phyloP scores from a whole-genome alignment of 257 asterid species.

The Nicotiana sylvestris region DNA sequence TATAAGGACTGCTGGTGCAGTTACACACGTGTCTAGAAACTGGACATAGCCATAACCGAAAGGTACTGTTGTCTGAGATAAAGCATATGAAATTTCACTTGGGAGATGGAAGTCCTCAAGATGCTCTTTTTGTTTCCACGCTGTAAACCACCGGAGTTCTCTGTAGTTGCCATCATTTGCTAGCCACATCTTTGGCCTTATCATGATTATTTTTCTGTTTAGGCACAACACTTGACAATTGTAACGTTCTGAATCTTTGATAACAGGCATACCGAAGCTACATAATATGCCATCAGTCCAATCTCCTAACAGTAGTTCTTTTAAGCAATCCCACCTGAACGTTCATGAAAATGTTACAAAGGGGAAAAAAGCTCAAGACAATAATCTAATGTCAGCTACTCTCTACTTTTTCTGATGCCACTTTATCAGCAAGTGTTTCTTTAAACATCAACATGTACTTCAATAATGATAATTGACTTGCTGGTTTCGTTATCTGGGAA shows the following conservation, averaged over 20 bases:
- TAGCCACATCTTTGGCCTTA: constrained; percentile 94
- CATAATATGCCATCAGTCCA: constrained; percentile 86
- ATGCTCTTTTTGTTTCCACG: constrained; percentile 74
- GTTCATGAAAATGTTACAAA: not conserved
- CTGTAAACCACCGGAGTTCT: constrained; percentile 94
- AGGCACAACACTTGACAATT: constrained; percentile 84
- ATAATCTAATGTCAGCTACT: not conserved
- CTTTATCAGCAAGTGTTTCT: not conserved
- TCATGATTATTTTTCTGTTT: constrained; percentile 77
- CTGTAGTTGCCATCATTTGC: constrained; percentile 89
- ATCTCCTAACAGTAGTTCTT: constrained; percentile 69
- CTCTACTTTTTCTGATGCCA: not conserved
- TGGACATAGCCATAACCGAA: constrained; percentile 87
- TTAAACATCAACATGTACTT: not conserved
- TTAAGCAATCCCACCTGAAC: constrained; percentile 91
- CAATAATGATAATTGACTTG: not conserved
- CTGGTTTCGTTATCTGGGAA: not conserved
- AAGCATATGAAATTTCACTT: constrained; percentile 56
- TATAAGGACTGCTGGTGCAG: not conserved
- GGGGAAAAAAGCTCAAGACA: not conserved
- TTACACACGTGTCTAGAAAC: constrained; percentile 74
- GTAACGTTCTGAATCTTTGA: constrained; percentile 84
- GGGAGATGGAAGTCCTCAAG: constrained; percentile 84
- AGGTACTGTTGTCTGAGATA: constrained; percentile 64
- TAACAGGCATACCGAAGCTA: constrained; percentile 90